A percentile compares a stretch with the other conserved stretches of the same genome.
These are phyloP conservation scores for Trichophyton schoenleinii DNA, from an alignment of 2,329 filamentous ascomycete species.

Conservation along the genomic window DNA sequence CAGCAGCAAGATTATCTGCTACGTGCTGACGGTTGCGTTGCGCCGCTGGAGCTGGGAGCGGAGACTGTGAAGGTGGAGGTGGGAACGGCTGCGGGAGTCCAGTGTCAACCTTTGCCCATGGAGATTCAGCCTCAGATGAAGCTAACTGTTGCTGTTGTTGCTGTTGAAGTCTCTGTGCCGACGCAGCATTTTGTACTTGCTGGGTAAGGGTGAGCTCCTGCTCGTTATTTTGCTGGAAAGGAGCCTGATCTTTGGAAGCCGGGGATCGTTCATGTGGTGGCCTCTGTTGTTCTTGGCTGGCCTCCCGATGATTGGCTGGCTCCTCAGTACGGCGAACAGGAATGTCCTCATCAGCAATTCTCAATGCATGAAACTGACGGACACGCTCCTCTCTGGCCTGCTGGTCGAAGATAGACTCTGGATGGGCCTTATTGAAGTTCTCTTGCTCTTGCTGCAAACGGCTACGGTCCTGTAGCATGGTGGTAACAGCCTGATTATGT, in stretches of 20 bases:
- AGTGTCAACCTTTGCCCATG: conserved; percentile 48
- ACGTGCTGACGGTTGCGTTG: conserved; percentile 74
- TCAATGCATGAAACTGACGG: conserved; percentile 68
- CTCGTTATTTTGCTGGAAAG: conserved; percentile 34
- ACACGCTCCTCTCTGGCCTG: conserved; percentile 54
- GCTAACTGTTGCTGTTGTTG: conserved; percentile 13
- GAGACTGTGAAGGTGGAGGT: conserved; percentile 62
- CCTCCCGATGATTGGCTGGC: conserved; percentile 29
- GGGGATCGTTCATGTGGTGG: conserved; percentile 3
- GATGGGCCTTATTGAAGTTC: conserved; percentile 36
- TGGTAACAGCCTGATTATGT: conserved; percentile 45
- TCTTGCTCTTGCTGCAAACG: conserved; percentile 50
- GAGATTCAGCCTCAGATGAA: conserved; percentile 31
- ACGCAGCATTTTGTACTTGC: conserved; percentile 64
- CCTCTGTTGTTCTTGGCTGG: conserved; percentile 18
- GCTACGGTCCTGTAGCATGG: conserved; percentile 49
- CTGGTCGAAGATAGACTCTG: conserved; percentile 37
- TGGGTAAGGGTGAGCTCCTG: conserved; percentile 59
- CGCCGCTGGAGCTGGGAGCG: conserved; percentile 75
- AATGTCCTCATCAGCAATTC: conserved; percentile 49
- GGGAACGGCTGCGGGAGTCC: conserved; percentile 59
- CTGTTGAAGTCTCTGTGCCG: conserved; percentile 30
- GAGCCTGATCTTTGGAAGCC: conserved; percentile 13
- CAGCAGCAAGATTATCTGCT: conserved; percentile 56
- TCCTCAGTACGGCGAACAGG: conserved; percentile 26